These are phyloP conservation scores for Sodiomyces alkalinus DNA, from an alignment of 2,329 filamentous ascomycete species.

Conservation along the genomic window DNA sequence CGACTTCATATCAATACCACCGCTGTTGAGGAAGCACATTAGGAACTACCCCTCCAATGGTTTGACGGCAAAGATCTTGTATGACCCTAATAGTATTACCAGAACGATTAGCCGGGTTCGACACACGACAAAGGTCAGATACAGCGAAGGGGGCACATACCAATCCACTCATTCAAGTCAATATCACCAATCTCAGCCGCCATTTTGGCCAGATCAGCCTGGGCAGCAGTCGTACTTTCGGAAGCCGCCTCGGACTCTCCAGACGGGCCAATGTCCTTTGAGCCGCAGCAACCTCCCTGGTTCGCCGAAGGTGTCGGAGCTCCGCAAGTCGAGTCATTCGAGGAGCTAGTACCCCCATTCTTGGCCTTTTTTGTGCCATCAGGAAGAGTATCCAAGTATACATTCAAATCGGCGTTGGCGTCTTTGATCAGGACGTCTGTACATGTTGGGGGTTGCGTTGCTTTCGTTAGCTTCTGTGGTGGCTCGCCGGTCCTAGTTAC, in stretches of 20 bases:
- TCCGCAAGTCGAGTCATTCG: too few relatives aligned
- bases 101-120: too few relatives aligned
- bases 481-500: background rate
- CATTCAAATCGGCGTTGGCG: slow-evolving; percentile 28
- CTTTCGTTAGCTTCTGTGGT: background rate
- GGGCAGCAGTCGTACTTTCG: background rate
- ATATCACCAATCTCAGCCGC: background rate
- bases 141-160: too few relatives aligned
- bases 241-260: background rate
- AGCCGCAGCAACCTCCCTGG: background rate
- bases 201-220: background rate
- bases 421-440: slow-evolving; percentile 28
- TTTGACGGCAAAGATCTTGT: too few relatives aligned
- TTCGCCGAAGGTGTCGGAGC: too few relatives aligned
- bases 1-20: too few relatives aligned
- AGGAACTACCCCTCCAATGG: too few relatives aligned
- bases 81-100: too few relatives aligned
- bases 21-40: too few relatives aligned
- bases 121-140: too few relatives aligned
- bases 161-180: background rate
- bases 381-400: slow-evolving; percentile 19
- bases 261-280: background rate
- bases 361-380: background rate
- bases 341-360: background rate
- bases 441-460: slow-evolving; percentile 1